phyloP scores from a whole-genome alignment of 2,329 filamentous ascomycete species.

The Tolypocladium cylindrosporum region DNA sequence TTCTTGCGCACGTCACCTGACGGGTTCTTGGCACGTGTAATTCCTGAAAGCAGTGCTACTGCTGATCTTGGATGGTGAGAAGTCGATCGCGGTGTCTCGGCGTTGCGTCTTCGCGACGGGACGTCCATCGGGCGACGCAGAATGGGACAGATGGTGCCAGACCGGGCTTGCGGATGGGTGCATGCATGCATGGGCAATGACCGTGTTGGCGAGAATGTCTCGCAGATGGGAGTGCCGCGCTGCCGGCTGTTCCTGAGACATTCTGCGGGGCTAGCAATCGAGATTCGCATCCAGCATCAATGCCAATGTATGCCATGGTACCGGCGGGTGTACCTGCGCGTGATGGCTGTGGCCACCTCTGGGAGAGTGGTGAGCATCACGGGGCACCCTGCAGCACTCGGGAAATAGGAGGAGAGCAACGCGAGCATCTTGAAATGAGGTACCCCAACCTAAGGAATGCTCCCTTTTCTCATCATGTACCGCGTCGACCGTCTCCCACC shows the following conservation, averaged over 20 bases:
- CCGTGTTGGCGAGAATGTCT: background rate
- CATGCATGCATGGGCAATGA: background rate
- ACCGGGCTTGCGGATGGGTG: background rate
- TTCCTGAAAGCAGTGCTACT: background rate
- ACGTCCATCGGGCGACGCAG: background rate
- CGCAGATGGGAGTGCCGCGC: background rate
- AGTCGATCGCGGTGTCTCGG: background rate
- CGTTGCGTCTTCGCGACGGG: background rate
- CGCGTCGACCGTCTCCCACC: background rate
- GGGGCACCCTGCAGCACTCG: background rate
- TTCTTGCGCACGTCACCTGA: background rate
- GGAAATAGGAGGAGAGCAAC: background rate
- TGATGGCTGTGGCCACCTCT: background rate
- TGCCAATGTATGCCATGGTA: background rate
- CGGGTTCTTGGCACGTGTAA: background rate
- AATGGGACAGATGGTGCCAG: background rate
- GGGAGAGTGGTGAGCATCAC: background rate
- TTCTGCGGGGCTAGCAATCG: background rate
- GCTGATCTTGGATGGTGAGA: background rate
- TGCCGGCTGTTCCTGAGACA: slow-evolving; percentile 2
- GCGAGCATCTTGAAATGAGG: background rate
- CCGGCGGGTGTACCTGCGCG: background rate
- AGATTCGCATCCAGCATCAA: background rate
- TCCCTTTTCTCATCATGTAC: background rate
- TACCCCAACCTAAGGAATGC: background rate